Evolutionary conservation across 192 early-diverging fungal genomes (phyloP).

Genomic region (Umbelopsis sp.): DNA sequence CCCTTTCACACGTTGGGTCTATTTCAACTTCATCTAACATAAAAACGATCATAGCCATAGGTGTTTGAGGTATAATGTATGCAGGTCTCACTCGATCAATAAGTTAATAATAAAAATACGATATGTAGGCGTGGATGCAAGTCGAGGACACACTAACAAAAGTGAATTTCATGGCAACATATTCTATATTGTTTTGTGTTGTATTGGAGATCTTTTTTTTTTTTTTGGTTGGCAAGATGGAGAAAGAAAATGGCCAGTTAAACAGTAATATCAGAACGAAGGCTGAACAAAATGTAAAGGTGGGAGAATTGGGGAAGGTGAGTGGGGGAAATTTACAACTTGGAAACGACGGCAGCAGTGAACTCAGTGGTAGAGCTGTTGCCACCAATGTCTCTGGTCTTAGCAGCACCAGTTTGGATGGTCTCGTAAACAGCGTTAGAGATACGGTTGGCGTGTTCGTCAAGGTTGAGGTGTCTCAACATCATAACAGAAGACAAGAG

Average conservation of each 20-base stretch:
- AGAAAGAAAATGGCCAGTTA: neutral
- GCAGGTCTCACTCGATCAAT: too few relatives aligned
- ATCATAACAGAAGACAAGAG: slow-evolving; percentile 93
- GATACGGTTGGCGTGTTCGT: slow-evolving; percentile 89
- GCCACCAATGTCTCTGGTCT: slow-evolving; percentile 92
- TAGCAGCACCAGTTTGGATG: slow-evolving; percentile 70
- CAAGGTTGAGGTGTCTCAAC: slow-evolving; percentile 92
- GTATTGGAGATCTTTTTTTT: neutral
- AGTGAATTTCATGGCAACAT: neutral
- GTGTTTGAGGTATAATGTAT: too few relatives aligned
- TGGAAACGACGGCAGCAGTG: slow-evolving; percentile 84
- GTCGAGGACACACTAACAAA: too few relatives aligned
- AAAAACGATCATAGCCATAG: too few relatives aligned
- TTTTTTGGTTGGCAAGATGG: neutral
- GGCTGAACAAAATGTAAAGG: slow-evolving; percentile 8
- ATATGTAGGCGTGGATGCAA: too few relatives aligned
- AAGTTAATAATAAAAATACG: too few relatives aligned
- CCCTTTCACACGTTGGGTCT: too few relatives aligned
- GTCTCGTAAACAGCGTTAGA: slow-evolving; percentile 89
- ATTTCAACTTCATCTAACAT: too few relatives aligned
- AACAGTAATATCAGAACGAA: neutral
- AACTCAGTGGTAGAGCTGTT: slow-evolving; percentile 89
- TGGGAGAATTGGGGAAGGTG: slow-evolving; percentile 3
- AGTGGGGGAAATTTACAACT: slow-evolving; percentile 54
- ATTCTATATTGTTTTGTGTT: slow-evolving; percentile 19